These are phyloP conservation scores for Trichoderma citrinoviride DNA, from an alignment of 2,329 filamentous ascomycete species.

Conservation along the genomic window DNA sequence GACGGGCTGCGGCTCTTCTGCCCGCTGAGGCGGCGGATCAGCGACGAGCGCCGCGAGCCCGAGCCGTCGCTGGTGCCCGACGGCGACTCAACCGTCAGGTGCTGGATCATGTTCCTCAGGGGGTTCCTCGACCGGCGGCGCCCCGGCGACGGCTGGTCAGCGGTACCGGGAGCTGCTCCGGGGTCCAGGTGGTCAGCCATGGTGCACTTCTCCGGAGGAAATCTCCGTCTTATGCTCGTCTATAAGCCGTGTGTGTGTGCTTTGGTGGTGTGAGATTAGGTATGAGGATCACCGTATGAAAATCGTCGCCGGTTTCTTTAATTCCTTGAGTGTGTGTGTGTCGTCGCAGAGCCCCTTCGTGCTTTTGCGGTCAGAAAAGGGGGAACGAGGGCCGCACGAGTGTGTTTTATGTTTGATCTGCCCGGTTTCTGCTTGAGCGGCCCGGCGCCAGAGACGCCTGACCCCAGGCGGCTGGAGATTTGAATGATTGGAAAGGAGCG, in stretches of 20 bases:
- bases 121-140: slow-evolving; percentile 38
- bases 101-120: slow-evolving; percentile 39
- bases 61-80: slow-evolving; percentile 31
- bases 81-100: slow-evolving; percentile 35
- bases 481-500: slow-evolving; percentile 17
- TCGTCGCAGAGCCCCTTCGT: no score
- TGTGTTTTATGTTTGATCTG: slow-evolving; percentile 15
- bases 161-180: slow-evolving; percentile 26
- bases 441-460: neutral
- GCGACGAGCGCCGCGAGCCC: slow-evolving; percentile 31
- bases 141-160: slow-evolving; percentile 28
- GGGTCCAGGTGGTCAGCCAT: slow-evolving; percentile 35
- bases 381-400: slow-evolving; percentile 2
- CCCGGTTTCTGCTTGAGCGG: neutral
- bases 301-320: no score
- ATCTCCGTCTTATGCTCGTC: neutral
- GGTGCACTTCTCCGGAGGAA: neutral
- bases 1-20: slow-evolving; percentile 38
- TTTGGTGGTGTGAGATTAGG: neutral
- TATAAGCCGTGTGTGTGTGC: neutral
- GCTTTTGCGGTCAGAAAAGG: neutral
- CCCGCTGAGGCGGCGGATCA: slow-evolving; percentile 39
- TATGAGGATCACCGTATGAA: neutral
- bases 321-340: no score
- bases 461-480: slow-evolving; percentile 2